Evolutionary conservation across 1,284 basidiomycete genomes (phyloP), one percentile per base, ranked within the genome.

Genomic region (Caloboletus inedulis): DNA sequence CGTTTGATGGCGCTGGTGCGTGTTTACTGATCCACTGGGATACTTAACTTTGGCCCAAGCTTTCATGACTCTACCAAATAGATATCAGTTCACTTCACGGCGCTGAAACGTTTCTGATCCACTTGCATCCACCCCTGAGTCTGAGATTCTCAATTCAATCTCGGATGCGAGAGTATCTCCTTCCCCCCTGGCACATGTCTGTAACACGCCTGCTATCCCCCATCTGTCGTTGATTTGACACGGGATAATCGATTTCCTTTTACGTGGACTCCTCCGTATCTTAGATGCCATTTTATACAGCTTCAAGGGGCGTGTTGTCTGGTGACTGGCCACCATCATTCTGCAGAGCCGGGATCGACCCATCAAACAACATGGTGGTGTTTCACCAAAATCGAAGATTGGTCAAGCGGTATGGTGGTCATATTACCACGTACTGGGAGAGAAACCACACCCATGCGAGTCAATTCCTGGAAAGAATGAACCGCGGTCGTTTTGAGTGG

Each of bases 51-150:
- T 46, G 54, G 53, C 52, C 52, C 64, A 58, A 57, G 29, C 44
- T 48, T 45, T 48, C 36, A 18, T 47, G 48, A 42, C 42, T 59
- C 50, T 47, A 45, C 50, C 53, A 43, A 44, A 49, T 19, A 40
- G 41, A 48, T 46, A 3, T 23, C 3, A 21, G 33, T 54, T 56
- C 45, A 40, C 61, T 49, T 49, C 53, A 49, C 49, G 50, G 41
- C 34, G 23, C 40, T 59, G 66, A 67, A 62, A 66, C 50, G 49
- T 62, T 64, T 63, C 53, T 47, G 58, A 65, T 53, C 64, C 57
- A 66, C 60, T 23, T 40, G 42, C 3, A 19, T 33, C 47, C 64
- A 48, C 45, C 62, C 63, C 58, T 68, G 64, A 60, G 59, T 43
- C 52, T 47, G 60, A 52, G 58, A 59, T 47, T 51, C 49, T 51